Percentiles rank a stretch among this genome's conserved stretches.
Conservation (phyloP, 1,139 yeast species). For the Kodamaea anthophila region DNA sequence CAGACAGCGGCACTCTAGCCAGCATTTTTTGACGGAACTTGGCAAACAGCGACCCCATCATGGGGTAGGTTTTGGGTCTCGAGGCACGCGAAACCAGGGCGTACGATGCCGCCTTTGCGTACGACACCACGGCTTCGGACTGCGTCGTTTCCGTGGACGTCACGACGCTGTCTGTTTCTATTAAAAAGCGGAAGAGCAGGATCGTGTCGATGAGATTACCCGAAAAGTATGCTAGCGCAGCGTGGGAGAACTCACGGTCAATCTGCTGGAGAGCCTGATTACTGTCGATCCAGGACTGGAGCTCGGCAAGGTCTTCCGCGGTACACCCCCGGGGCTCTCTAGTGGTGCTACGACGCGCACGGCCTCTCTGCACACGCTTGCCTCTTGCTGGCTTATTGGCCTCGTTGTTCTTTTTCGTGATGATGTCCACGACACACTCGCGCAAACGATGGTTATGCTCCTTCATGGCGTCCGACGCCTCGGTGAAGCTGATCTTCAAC, state of each 20-base stretch:
- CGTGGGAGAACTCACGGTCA: conserved; percentile 24
- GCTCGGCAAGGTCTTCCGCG: too few species aligned
- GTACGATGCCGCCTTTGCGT: conserved; percentile 2
- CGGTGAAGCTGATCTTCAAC: conserved; percentile 7
- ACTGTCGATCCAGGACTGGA: conserved; percentile 11
- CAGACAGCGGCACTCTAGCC: conserved; percentile 1
- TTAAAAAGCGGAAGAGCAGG: conserved; percentile 20
- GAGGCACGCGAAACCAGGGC: background rate
- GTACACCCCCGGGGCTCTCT: too few species aligned
- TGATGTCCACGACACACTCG: conserved; percentile 14
- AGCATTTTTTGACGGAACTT: conserved; percentile 8
- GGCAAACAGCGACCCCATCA: conserved; percentile 10
- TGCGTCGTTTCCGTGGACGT: conserved; percentile 1
- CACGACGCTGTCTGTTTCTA: conserved; percentile 17
- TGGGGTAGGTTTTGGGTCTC: background rate
- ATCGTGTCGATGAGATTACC: conserved; percentile 34
- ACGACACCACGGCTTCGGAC: too few species aligned
- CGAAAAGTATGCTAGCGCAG: conserved; percentile 31
- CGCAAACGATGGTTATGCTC: too few species aligned
- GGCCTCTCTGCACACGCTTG: too few species aligned
- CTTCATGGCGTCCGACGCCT: conserved; percentile 10
- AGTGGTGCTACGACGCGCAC: too few species aligned
- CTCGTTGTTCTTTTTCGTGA: too few species aligned
- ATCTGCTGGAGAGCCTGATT: conserved; percentile 12
- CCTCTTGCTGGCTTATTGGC: too few species aligned